These are phyloP conservation scores for Penicillium ucsense DNA, from an alignment of 495 filamentous ascomycete genomes.

Conservation along the genomic window DNA sequence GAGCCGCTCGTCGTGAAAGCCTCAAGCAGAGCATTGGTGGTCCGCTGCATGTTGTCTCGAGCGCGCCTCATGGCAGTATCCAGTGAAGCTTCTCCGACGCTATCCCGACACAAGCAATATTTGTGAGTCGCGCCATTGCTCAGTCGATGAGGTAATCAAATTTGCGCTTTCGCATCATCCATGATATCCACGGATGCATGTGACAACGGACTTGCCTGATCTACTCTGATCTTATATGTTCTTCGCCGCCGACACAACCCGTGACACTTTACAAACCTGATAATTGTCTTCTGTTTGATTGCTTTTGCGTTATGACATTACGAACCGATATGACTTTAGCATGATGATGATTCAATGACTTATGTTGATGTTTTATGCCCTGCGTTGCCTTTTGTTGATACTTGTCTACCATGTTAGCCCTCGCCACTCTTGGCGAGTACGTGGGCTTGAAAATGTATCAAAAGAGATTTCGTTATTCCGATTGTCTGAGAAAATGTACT, in stretches of 20 bases:
- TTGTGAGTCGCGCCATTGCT: neutral
- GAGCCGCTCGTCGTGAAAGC: constrained; percentile 53
- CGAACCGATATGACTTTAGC: constrained; percentile 17
- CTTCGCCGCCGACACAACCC: too few relatives aligned
- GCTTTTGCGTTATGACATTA: neutral
- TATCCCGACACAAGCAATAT: too few relatives aligned
- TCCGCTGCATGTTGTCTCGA: constrained; percentile 26
- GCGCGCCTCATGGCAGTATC: constrained; percentile 9
- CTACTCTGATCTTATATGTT: too few relatives aligned
- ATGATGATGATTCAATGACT: constrained; percentile 12
- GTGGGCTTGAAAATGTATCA: constrained; percentile 11
- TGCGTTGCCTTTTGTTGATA: too few relatives aligned
- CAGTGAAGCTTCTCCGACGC: neutral
- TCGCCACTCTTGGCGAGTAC: neutral
- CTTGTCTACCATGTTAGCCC: constrained; percentile 1
- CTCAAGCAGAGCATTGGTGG: constrained; percentile 59
- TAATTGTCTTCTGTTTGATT: neutral
- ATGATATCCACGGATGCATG: too few relatives aligned
- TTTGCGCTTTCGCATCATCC: too few relatives aligned
- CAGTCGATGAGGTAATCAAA: constrained; percentile 6
- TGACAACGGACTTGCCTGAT: too few relatives aligned
- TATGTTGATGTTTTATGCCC: neutral
- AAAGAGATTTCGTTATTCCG: constrained; percentile 6
- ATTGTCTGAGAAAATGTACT: neutral
- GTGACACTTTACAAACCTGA: too few relatives aligned